These are phyloP conservation scores for Symbiodinium pilosum DNA, from an alignment of 73 alveolate genomes.

Conservation along the genomic window DNA sequence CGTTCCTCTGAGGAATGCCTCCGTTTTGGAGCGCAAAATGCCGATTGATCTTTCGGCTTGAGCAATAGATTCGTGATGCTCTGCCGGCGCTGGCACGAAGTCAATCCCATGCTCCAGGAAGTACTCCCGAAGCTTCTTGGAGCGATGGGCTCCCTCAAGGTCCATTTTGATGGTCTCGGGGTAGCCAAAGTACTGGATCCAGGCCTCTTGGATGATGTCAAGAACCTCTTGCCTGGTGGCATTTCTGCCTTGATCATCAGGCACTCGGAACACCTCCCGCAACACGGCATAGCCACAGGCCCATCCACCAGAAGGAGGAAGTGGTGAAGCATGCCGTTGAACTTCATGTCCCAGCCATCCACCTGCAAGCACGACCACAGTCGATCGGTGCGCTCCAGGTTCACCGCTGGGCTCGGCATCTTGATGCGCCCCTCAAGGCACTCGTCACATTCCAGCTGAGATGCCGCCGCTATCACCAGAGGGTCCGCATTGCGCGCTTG, in stretches of 20 bases:
- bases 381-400: background rate
- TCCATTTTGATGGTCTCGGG: background rate
- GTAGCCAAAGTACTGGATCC: slow-evolving; percentile 52
- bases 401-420: background rate
- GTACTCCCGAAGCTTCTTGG: background rate
- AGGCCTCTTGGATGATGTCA: background rate
- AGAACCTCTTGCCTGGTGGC: background rate
- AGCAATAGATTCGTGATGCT: slow-evolving; percentile 10
- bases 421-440: slow-evolving; percentile 12
- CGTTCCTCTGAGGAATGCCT: background rate
- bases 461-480: background rate
- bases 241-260: background rate
- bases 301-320: slow-evolving; percentile 28
- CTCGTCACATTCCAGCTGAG: background rate
- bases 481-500: background rate
- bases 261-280: background rate
- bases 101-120: background rate
- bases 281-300: slow-evolving; percentile 25
- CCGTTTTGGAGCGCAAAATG: background rate
- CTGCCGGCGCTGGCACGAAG: background rate
- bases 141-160: slow-evolving; percentile 24
- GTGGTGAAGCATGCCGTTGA: background rate
- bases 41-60: slow-evolving; percentile 35
- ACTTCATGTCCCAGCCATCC: background rate
- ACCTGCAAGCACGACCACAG: background rate